These are phyloP conservation scores for Cudoniella acicularis DNA, from an alignment of 495 filamentous ascomycete species.

Conservation along the genomic window DNA sequence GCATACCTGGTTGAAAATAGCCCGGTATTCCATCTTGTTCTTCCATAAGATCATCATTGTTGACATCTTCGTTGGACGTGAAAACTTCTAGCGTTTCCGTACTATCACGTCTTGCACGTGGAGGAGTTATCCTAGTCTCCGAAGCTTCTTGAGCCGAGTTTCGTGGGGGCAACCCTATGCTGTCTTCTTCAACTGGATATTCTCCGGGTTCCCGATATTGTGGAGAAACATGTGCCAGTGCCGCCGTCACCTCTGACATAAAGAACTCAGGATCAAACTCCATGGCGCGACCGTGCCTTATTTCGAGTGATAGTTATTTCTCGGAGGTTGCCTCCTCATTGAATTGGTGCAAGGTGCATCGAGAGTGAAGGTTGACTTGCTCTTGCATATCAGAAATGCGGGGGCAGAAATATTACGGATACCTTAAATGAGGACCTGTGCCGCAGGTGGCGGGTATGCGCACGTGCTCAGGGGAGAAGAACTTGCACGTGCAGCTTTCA, in stretches of 20 bases:
- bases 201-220: neutral
- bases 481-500: too few relatives aligned
- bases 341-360: too few relatives aligned
- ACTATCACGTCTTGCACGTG: too few relatives aligned
- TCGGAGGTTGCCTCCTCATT: too few relatives aligned
- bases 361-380: too few relatives aligned
- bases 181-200: neutral
- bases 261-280: neutral
- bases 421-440: too few relatives aligned
- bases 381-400: too few relatives aligned
- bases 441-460: too few relatives aligned
- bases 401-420: too few relatives aligned
- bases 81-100: neutral
- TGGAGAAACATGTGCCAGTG: neutral
- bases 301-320: too few relatives aligned
- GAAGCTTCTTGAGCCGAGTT: neutral
- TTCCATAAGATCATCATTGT: neutral
- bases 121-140: too few relatives aligned
- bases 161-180: neutral
- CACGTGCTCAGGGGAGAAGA: too few relatives aligned
- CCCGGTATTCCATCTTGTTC: neutral
- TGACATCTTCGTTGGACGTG: neutral
- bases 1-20: neutral
- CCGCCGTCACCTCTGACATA: neutral
- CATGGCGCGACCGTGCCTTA: neutral